phyloP scores from a whole-genome alignment of 495 filamentous ascomycete species.

The Baudoinia panamericana region DNA sequence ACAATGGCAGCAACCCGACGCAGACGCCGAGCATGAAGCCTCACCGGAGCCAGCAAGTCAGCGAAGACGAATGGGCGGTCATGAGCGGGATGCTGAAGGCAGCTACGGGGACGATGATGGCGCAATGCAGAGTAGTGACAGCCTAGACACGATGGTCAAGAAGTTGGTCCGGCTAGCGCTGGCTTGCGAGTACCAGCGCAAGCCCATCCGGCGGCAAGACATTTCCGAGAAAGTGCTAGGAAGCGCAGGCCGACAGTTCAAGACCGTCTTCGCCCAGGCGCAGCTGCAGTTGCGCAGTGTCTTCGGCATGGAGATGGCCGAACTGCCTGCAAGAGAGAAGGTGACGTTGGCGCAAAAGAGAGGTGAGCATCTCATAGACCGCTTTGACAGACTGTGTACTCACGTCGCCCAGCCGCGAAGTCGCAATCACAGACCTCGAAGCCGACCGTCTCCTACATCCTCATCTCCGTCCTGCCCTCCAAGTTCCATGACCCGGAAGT shows the following conservation, averaged over 20 bases:
- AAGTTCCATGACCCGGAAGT: constrained; percentile 47
- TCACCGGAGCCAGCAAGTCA: constrained; percentile 16
- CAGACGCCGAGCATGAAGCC: neutral
- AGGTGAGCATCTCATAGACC: constrained; percentile 37
- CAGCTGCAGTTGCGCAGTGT: constrained; percentile 38
- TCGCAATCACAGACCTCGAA: constrained; percentile 20
- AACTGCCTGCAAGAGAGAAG: constrained; percentile 71
- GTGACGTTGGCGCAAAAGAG: constrained; percentile 58
- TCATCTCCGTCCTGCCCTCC: constrained; percentile 55
- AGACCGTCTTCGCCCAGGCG: constrained; percentile 29
- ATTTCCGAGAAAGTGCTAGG: constrained; percentile 57
- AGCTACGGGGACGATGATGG: constrained; percentile 3
- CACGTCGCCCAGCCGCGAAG: constrained; percentile 47
- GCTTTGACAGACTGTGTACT: constrained; percentile 1
- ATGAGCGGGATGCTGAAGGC: constrained; percentile 1
- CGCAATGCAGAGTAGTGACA: constrained; percentile 27
- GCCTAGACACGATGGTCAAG: constrained; percentile 60
- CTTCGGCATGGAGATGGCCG: constrained; percentile 80
- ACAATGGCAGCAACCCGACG: neutral
- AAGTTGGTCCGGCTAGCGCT: constrained; percentile 84
- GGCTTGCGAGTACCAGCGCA: constrained; percentile 74
- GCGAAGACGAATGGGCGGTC: constrained; percentile 4
- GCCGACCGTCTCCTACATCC: constrained; percentile 48
- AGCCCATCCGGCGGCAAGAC: constrained; percentile 61
- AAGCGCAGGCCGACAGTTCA: constrained; percentile 26